Evolutionary conservation across 2,329 filamentous ascomycete genomes (phyloP).

Genomic region (Fonsecaea monophora): DNA sequence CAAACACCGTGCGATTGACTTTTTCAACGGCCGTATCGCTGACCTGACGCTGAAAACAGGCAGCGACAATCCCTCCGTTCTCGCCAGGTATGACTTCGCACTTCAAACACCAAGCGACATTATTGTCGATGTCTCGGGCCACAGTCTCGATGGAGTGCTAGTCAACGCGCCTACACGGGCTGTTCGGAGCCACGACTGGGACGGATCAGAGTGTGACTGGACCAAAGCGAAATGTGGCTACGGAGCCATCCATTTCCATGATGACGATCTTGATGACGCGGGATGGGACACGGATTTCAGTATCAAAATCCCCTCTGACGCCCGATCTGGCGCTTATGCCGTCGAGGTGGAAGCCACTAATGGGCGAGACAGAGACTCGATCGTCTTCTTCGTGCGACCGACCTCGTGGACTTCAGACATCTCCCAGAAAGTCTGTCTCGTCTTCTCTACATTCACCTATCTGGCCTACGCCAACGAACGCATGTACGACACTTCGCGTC

Average conservation of each 20-base stretch:
- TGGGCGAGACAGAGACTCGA: slow-evolving; percentile 37
- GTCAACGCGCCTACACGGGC: slow-evolving; percentile 47
- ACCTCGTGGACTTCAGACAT: slow-evolving; percentile 25
- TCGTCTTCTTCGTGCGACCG: slow-evolving; percentile 47
- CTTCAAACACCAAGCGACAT: slow-evolving; percentile 30
- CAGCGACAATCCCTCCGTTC: slow-evolving; percentile 7
- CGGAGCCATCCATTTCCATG: slow-evolving; percentile 51
- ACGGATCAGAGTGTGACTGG: slow-evolving; percentile 45
- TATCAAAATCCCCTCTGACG: slow-evolving; percentile 38
- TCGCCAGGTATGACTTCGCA: slow-evolving; percentile 26
- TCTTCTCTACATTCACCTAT: slow-evolving; percentile 49
- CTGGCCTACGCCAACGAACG: slow-evolving; percentile 50
- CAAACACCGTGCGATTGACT: neutral
- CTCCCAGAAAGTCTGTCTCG: slow-evolving; percentile 40
- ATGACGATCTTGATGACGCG: slow-evolving; percentile 50
- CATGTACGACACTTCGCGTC: slow-evolving; percentile 44
- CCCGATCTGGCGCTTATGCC: slow-evolving; percentile 43
- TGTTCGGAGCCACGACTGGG: slow-evolving; percentile 46
- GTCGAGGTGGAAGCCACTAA: slow-evolving; percentile 40
- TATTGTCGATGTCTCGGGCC: slow-evolving; percentile 42
- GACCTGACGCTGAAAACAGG: too few species aligned
- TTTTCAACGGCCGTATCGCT: slow-evolving; percentile 30
- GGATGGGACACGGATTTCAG: slow-evolving; percentile 46
- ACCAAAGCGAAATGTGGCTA: slow-evolving; percentile 46
- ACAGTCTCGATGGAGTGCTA: slow-evolving; percentile 40